Base-by-base conservation (phyloP, 1,284 basidiomycete genomes). In the Mycosarcoma mackinlayi region DNA sequence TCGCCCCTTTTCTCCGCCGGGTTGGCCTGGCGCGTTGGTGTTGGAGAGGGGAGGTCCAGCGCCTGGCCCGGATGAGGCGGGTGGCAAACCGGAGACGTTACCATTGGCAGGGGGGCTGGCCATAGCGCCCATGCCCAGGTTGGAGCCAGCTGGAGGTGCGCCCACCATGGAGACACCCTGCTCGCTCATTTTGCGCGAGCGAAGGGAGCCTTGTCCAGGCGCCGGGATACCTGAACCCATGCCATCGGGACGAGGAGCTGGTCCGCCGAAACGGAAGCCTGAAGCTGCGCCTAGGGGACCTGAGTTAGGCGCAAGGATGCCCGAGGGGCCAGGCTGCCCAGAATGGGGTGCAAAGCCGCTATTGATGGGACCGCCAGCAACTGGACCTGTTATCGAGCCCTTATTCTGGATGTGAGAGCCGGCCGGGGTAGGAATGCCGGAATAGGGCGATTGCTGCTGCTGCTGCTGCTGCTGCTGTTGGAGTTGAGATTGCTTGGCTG, bases 231-330 rank as follows among this genome's bases (percentile, higher is more conserved):
- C 73, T 1, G 71, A 74, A 6, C 40, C 46, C 35, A 57, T 56
- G 33, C 51, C 60, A 44, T 70, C 71, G n/a, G 57, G 61, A 42
- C 68, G 59, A 23, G 67, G 58, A 30, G 69, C 51, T 21, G 68
- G 66, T 13, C 75, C 75, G 16, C 76, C 76, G 42, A 78, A 78
- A 35, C 71, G 76, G 56, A 78, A 78, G 39, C 75, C 76, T 3
- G 72, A 72, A 19, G 72, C 76, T 6, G 69, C 55, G 19, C 76
- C 76, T 8, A 63, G 74, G n/a, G 59, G 61, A 31, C 56, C 73
- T 11, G 61, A 37, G 39, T 31, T 40, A 25, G 61, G 61, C 13
- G 33, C 57, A 10, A 63, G 62, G 19, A 67, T 63, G 31, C 61
- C 62, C 44, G 64, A 61, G 2, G 65, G 54, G 25, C 55, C 54